Base-by-base conservation (phyloP, 1,284 basidiomycete species). In the Ceratobasidium sp. region DNA sequence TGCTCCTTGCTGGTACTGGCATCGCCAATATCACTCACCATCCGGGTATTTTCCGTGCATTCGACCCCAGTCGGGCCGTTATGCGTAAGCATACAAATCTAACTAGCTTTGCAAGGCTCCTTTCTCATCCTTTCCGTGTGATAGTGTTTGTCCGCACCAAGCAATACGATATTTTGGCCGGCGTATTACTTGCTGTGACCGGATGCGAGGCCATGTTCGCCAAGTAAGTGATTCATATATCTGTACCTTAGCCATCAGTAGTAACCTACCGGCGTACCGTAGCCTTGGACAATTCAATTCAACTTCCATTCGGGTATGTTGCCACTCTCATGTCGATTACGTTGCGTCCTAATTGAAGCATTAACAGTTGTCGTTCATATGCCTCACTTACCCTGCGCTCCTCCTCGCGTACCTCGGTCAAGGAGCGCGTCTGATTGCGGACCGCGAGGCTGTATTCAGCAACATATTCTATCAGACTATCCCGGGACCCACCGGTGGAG, bases 161-260 rank as follows among this genome's bases (percentile, higher is more conserved):
- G 65, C 81, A 91, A 75, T 91, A 89, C 74, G 88, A 89, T 75
- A 79, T 88, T 2, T 85, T 93, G 1, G 84, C 88, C n/a, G 91
- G 91, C 50, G 84, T 92, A 0, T 81, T 93, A 7, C 85, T 93
- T 1, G 86, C 88, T 0, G 78, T 92, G 24, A 92, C 91, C 0
- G 91, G 90, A 0, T 89, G 87, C 76, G 91, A 92, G 80, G 90
- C 90, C 2, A 82, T 91, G 63, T 91, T 91, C 80, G 90, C 89
- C 44, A 90, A 89, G 89, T 89, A 66, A 50, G 83, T 81, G 0
- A 24, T 33, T 14, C 51, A 14, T 9, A 29, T 33, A 50, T 44
- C 47, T 11, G 17, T 36, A 6, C 29, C 24, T 17, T n/a, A 45
- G 67, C 45, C 9, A 36, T 17, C 59, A 33, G 33, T 44, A 31